Evolutionary conservation across 345 rosid genomes (phyloP).

Genomic region (Eucalyptus rudis): DNA sequence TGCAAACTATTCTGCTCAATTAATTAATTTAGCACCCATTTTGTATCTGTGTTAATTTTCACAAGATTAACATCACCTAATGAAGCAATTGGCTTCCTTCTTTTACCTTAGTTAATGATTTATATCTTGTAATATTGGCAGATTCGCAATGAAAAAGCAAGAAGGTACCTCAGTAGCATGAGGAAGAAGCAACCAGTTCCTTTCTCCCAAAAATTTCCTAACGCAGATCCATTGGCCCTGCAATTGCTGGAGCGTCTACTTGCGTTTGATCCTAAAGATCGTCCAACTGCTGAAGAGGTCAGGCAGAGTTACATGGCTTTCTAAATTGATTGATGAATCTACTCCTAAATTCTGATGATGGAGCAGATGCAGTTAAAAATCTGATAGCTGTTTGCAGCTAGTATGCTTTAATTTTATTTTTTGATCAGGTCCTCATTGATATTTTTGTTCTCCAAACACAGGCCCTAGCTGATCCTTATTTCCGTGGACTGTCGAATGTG

Average conservation of each 20-base stretch:
- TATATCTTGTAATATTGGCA: slow-evolving; percentile 11
- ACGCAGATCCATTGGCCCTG: slow-evolving; percentile 75
- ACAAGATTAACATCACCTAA: background rate
- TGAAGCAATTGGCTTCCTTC: background rate
- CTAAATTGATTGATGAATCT: background rate
- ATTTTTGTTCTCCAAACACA: slow-evolving; percentile 9
- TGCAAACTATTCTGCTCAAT: background rate
- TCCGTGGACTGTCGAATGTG: slow-evolving; percentile 68
- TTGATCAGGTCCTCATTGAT: background rate
- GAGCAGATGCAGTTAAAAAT: background rate
- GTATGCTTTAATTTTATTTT: background rate
- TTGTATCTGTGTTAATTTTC: background rate
- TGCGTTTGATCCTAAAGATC: slow-evolving; percentile 99
- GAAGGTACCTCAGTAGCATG: slow-evolving; percentile 94
- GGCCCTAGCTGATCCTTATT: slow-evolving; percentile 93
- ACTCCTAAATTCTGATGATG: background rate
- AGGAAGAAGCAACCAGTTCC: slow-evolving; percentile 77
- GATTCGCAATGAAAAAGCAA: slow-evolving; percentile 97
- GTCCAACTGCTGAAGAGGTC: slow-evolving; percentile 86
- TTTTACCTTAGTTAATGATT: background rate
- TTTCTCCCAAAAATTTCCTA: slow-evolving; percentile 72
- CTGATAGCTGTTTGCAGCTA: background rate
- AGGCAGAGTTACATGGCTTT: background rate
- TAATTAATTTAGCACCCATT: background rate
- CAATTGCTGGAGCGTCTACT: slow-evolving; percentile 60